Evolutionary conservation across 805 yeast species (phyloP), one percentile per base, ranked within the genome.

Genomic region (Blastobotrys terrestris): DNA sequence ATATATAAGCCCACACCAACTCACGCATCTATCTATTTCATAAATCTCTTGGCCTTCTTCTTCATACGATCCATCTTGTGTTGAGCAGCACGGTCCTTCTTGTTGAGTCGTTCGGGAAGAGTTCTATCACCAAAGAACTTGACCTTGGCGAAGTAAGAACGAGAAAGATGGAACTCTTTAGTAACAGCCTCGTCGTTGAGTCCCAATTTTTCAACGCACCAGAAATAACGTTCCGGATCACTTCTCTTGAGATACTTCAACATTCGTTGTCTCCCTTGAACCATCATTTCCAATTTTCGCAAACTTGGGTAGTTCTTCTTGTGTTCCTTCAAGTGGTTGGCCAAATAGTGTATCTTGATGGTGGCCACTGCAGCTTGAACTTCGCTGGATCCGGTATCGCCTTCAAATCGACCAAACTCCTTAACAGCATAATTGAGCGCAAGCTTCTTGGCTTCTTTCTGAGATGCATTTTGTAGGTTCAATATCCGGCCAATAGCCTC

Each of bases 291-390:
- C 47, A 90, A 80, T 40, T 74, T 69, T 63, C 94, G 83, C 52
- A 83, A 81, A 60, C 83, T 83, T 43, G 76, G 74, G 60, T 78
- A 73, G 71, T 92, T 98, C 67, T 90, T 85, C 59, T 81, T 84
- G 65, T 83, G 75, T 49, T 79, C 75, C 60, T 78, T 76, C 52
- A 86, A 77, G 64, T 91, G 97, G 44, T 80, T 77, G 73, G 87
- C 87, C 56, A 87, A 74, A 58, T 80, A 83, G 59, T 85, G 87
- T 60, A 94, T 88, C 63, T 80, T 80, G 48, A 88, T 84, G 0
- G 98, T 89, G 72, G 84, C 72, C 22, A 87, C 78, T 2, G 97
- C 98, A 1, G 98, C 97, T 70, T 91, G 97, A 21, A 91, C 97
- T 71, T 92, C 98, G 51, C 95, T 82, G 1, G 96, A 87, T 2